A percentile compares a stretch with the other conserved stretches of the same genome.
Evolutionary conservation across 2,329 filamentous ascomycete species (phyloP).

Genomic region (Hypoxylon sp.): DNA sequence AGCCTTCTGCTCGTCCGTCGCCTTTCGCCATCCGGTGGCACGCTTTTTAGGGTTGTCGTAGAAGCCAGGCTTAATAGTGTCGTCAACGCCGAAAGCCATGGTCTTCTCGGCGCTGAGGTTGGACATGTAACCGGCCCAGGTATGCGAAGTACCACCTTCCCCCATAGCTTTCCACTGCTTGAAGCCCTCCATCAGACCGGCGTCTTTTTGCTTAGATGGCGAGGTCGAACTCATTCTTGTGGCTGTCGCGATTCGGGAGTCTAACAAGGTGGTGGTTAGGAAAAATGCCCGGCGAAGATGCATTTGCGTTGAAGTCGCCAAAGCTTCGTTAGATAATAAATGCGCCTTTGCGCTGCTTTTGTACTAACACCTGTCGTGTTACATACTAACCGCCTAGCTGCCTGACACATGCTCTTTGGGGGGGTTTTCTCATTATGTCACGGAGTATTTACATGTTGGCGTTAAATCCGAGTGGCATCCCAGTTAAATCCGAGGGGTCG

Average conservation of each 20-base stretch:
- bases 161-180: conserved; percentile 40
- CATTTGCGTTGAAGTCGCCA: conserved; percentile 5
- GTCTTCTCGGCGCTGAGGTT: conserved; percentile 30
- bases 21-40: conserved; percentile 36
- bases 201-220: conserved; percentile 20
- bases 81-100: conserved; percentile 33
- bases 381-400: neutral
- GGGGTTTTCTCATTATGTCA: conserved; percentile 14
- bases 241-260: conserved; percentile 10
- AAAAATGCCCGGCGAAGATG: conserved; percentile 18
- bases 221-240: conserved; percentile 17
- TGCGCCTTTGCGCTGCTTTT: neutral
- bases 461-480: conserved; percentile 31
- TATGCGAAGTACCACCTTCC: conserved; percentile 30
- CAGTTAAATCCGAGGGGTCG: conserved; percentile 29
- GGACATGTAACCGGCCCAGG: conserved; percentile 34
- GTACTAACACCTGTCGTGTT: conserved; percentile 2
- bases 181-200: conserved; percentile 29
- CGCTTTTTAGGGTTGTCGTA: conserved; percentile 37
- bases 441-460: conserved; percentile 11
- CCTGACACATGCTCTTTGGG: conserved; percentile 4
- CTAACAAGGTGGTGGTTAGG: conserved; percentile 15
- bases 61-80: conserved; percentile 40
- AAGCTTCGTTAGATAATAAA: neutral
- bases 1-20: conserved; percentile 38